Conservation (phyloP, 2,329 filamentous ascomycete genomes). For the Hirsutella minnesotensis region DNA sequence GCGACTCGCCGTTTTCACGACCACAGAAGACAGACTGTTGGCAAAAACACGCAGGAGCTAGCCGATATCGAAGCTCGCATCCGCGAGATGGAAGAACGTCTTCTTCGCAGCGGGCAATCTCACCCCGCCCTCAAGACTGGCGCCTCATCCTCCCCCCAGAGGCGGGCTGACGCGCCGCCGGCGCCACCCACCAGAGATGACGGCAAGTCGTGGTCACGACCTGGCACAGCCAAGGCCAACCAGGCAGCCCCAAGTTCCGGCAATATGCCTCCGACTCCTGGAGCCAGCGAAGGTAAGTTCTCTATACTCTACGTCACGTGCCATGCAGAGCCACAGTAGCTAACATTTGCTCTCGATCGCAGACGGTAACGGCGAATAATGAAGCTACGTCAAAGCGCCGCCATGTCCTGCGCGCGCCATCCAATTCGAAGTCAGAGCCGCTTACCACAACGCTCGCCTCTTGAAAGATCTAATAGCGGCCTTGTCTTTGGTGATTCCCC, state of each 20-base stretch:
- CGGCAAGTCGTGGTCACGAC: conserved; percentile 34
- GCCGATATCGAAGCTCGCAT: conserved; percentile 76
- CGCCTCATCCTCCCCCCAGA: conserved; percentile 6
- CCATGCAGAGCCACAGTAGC: conserved; percentile 2
- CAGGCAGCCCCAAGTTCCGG: conserved; percentile 40
- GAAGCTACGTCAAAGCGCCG: not conserved
- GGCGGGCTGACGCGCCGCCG: conserved; percentile 5
- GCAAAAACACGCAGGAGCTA: conserved; percentile 64
- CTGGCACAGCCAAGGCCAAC: conserved; percentile 39
- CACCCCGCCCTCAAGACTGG: conserved; percentile 7
- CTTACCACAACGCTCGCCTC: not conserved
- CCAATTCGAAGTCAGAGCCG: not conserved
- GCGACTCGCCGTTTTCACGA: not conserved
- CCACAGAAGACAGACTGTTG: conserved; percentile 66
- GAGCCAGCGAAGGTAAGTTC: conserved; percentile 52
- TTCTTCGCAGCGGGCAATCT: conserved; percentile 31
- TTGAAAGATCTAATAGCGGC: not conserved
- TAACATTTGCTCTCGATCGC: conserved; percentile 9
- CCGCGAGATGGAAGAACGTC: conserved; percentile 71
- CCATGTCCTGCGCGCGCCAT: not conserved
- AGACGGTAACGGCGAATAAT: conserved; percentile 27
- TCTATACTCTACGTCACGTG: conserved; percentile 11
- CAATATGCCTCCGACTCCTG: conserved; percentile 48
- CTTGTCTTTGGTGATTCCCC: conserved; percentile 1
- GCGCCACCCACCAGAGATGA: conserved; percentile 11